Conservation (phyloP, 2,329 filamentous ascomycete species). For the Colletotrichum sp. region DNA sequence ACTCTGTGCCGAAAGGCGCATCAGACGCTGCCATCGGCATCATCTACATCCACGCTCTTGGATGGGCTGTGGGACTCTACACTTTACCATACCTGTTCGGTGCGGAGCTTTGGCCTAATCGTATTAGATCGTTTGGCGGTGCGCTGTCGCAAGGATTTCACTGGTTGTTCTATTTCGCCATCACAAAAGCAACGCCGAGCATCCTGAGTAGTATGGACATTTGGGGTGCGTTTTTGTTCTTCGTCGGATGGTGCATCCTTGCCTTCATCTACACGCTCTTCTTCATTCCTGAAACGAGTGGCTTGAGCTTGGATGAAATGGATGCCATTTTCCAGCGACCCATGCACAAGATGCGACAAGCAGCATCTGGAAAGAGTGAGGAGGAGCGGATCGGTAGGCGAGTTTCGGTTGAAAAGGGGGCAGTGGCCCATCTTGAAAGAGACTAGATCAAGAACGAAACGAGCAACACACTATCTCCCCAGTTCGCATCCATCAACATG, state of each 20-base stretch:
- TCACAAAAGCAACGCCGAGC: not conserved
- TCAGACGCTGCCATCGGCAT: conserved; percentile 44
- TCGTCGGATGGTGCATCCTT: not conserved
- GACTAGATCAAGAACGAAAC: not conserved
- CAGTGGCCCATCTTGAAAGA: not conserved
- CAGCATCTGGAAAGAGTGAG: not conserved
- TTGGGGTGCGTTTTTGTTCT: not conserved
- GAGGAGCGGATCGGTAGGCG: not conserved
- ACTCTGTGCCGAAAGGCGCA: conserved; percentile 27
- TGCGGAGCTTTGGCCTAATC: conserved; percentile 49
- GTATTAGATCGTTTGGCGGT: conserved; percentile 41
- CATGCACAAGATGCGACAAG: not conserved
- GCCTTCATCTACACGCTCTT: not conserved
- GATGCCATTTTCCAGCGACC: not conserved
- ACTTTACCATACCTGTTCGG: conserved; percentile 50
- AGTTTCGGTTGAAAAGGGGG: not conserved
- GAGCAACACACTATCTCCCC: not conserved
- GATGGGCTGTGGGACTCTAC: conserved; percentile 39
- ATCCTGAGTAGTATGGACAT: not conserved
- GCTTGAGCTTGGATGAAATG: not conserved
- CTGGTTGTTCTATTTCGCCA: not conserved
- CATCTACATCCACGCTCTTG: conserved; percentile 49
- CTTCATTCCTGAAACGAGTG: not conserved
- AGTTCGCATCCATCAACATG: not conserved
- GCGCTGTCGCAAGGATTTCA: not conserved